Conservation (phyloP, 139 green algal species). For the Klebsormidium nitens region DNA sequence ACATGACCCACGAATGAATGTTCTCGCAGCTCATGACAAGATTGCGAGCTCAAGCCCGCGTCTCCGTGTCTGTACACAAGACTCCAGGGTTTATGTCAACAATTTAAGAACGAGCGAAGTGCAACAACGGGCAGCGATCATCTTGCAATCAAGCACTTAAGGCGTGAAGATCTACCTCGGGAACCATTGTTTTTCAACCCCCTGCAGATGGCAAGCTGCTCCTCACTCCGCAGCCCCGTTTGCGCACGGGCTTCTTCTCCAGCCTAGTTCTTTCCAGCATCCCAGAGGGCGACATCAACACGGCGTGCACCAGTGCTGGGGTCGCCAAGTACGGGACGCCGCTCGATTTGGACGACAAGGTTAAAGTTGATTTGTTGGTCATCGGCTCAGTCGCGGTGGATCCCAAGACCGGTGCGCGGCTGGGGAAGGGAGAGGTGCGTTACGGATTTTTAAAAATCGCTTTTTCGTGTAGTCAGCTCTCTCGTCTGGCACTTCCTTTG, state of each 20-base stretch:
- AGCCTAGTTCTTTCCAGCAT: slow-evolving; percentile 38
- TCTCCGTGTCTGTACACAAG: too few species aligned
- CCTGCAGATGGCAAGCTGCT: slow-evolving; percentile 54
- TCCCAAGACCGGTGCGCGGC: slow-evolving; percentile 29
- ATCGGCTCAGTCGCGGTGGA: slow-evolving; percentile 43
- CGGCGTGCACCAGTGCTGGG: slow-evolving; percentile 48
- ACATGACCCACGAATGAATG: too few species aligned
- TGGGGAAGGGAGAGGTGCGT: slow-evolving; percentile 42
- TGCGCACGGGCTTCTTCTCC: slow-evolving; percentile 74
- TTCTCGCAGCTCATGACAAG: too few species aligned
- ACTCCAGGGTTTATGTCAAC: too few species aligned
- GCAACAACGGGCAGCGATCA: too few species aligned
- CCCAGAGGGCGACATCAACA: slow-evolving; percentile 22
- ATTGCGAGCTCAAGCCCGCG: too few species aligned
- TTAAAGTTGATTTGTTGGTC: slow-evolving; percentile 41
- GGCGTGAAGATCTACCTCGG: too few species aligned
- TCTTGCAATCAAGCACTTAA: too few species aligned
- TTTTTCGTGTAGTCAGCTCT: background rate
- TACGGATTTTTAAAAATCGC: background rate
- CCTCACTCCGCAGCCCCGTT: slow-evolving; percentile 64
- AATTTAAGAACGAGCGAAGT: too few species aligned
- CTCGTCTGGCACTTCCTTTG: background rate
- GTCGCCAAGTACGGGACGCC: slow-evolving; percentile 23
- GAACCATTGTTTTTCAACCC: slow-evolving; percentile 1
- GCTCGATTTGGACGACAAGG: slow-evolving; percentile 16